These are phyloP conservation scores for Microbotryum saponariae DNA, from an alignment of 1,284 basidiomycete genomes.

Conservation along the genomic window DNA sequence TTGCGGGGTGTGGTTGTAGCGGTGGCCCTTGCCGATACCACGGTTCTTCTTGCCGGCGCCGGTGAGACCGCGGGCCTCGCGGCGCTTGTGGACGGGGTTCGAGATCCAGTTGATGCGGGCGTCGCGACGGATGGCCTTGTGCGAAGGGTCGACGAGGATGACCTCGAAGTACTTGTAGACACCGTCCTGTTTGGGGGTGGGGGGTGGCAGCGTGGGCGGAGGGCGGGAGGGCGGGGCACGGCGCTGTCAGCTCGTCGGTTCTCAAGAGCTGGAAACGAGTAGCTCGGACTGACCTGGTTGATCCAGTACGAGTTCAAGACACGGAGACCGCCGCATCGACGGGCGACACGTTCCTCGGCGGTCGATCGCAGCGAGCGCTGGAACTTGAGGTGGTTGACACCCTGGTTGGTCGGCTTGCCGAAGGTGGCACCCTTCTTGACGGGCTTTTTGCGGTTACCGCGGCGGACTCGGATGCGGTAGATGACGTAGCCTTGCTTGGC, in stretches of 20 bases:
- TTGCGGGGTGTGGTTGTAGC: conserved; percentile 87
- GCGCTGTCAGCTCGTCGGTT: too few relatives aligned
- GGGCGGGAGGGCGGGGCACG: neutral
- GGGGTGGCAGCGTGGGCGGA: too few relatives aligned
- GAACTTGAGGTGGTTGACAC: conserved; percentile 99
- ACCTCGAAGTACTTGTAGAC: conserved; percentile 99
- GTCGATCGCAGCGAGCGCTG: conserved; percentile 87
- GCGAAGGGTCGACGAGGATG: conserved; percentile 80
- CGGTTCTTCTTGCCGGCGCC: conserved; percentile 93
- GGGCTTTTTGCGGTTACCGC: conserved; percentile 99
- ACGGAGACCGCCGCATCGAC: conserved; percentile 89
- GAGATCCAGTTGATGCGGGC: conserved; percentile 98
- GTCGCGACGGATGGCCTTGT: conserved; percentile 75
- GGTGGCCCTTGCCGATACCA: conserved; percentile 90
- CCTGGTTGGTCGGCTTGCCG: conserved; percentile 98
- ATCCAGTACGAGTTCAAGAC: conserved; percentile 91
- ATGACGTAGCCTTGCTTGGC: conserved; percentile 99
- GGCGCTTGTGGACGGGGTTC: conserved; percentile 97
- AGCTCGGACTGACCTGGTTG: conserved; percentile 57
- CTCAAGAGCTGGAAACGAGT: neutral
- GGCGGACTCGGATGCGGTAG: conserved; percentile 94
- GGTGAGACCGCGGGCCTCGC: conserved; percentile 96
- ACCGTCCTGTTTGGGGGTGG: conserved; percentile 53
- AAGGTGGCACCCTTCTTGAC: conserved; percentile 97
- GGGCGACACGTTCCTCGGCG: conserved; percentile 97